A percentile compares a stretch with the other conserved stretches of the same genome.
phyloP scores from a whole-genome alignment of 2,329 filamentous ascomycete species.

The Daldinia eschscholtzii region DNA sequence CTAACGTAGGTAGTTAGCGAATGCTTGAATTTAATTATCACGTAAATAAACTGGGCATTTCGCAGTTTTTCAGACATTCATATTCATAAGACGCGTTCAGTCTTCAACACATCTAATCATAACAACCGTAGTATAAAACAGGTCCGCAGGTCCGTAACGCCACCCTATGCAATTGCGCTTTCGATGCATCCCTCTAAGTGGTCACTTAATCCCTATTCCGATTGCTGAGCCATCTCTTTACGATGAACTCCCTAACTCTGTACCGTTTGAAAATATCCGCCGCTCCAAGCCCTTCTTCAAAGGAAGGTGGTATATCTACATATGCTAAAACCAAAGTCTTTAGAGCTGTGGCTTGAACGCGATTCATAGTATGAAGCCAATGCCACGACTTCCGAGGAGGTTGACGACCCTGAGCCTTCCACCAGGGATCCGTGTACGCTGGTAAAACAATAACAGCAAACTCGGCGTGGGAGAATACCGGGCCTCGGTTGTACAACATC shows the following conservation, averaged over 20 bases:
- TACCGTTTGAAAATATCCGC: conserved; percentile 75
- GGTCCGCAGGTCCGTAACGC: conserved; percentile 26
- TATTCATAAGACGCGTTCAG: background rate
- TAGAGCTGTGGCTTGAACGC: conserved; percentile 88
- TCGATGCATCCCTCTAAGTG: conserved; percentile 10
- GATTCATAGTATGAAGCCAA: conserved; percentile 89
- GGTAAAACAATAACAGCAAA: conserved; percentile 90
- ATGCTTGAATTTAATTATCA: background rate
- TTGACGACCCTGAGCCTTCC: conserved; percentile 70
- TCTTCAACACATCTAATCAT: background rate
- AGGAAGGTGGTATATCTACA: conserved; percentile 85
- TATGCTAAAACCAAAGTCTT: conserved; percentile 93
- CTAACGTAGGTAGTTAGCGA: background rate
- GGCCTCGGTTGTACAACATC: conserved; percentile 92
- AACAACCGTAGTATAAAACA: background rate
- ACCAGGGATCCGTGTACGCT: conserved; percentile 80
- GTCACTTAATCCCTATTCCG: conserved; percentile 65
- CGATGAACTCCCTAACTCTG: conserved; percentile 81
- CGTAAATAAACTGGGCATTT: background rate
- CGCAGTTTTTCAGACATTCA: background rate
- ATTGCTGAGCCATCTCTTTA: conserved; percentile 88
- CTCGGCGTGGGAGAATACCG: conserved; percentile 94
- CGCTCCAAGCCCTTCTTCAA: conserved; percentile 67
- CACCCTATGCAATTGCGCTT: conserved; percentile 30
- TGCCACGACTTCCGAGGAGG: conserved; percentile 73